Base-by-base conservation (phyloP, 768 basidiomycete genomes). In the Rhizopogon vinicolor region DNA sequence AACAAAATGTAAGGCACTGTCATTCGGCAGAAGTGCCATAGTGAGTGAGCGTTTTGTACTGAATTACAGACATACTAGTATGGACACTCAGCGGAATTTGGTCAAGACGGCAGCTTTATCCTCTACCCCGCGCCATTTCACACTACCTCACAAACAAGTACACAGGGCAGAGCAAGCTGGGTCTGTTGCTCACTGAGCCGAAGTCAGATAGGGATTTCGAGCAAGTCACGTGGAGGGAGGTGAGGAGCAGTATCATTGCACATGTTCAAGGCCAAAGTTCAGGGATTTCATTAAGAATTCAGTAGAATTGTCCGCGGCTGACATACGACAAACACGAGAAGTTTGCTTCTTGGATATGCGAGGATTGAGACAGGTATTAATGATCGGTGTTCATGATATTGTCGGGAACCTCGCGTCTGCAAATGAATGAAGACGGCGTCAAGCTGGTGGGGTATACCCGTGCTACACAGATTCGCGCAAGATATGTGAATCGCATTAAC, bases 111-210 rank as follows among this genome's bases (percentile, higher is more conserved):
- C 40, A 74, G 71, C 1, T 66, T 72, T 52, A 62, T 67, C 50
- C 44, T 65, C 46, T 68, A 63, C 43, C 59, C 5, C 48, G 65
- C 8, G 71, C 71, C 0, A 74, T 75, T 22, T 58, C 58, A 29
- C 61, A 67, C 6, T 75, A 72, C 58, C 62, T 73, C 19, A 65
- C 58, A 16, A 58, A 53, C 51, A 73, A 70, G 54, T 63, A 62
- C 48, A 56, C 52, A 37, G 56, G 41, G 3, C 62, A 25, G 22
- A 25, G 22, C 22, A 25, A 25, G 22, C 62, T 53, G 0, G 56
- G 50, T 35, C 63, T 68, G n/a, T 14, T 64, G 10, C 62, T 58
- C 28, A 57, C n/a, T 0, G 60, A 66, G 31, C 53, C 53, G 18
- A 25, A 55, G 41, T 33, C 10, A 40, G 60, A 54, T 29, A 62